A percentile compares a stretch with the other conserved stretches of the same genome.
Evolutionary conservation across 495 filamentous ascomycete genomes (phyloP).

Genomic region (Friedmanniomyces simplex): DNA sequence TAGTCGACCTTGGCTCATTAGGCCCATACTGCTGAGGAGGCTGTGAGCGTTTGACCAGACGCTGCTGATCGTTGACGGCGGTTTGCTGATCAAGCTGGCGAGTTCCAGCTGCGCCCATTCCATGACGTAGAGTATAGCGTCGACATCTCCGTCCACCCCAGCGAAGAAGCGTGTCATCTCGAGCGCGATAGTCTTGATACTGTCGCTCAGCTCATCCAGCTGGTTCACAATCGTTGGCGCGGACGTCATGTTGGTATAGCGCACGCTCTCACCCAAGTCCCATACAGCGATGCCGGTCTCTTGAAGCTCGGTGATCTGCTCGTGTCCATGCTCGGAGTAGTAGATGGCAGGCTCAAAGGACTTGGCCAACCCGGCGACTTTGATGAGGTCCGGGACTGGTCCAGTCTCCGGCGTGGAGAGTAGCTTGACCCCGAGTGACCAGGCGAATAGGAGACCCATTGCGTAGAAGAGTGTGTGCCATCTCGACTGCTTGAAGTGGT

Average conservation of each 20-base stretch:
- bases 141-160: conserved; percentile 83
- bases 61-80: conserved; percentile 49
- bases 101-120: conserved; percentile 87
- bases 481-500: conserved; percentile 53
- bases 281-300: conserved; percentile 84
- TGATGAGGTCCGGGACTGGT: conserved; percentile 77
- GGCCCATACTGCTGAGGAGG: conserved; percentile 44
- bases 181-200: conserved; percentile 65
- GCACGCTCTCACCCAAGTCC: conserved; percentile 81
- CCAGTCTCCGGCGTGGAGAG: conserved; percentile 54
- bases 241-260: conserved; percentile 79
- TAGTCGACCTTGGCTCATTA: conserved; percentile 13
- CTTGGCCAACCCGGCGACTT: conserved; percentile 75
- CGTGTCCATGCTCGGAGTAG: conserved; percentile 78
- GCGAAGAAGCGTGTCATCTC: conserved; percentile 84
- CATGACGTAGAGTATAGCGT: conserved; percentile 85
- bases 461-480: conserved; percentile 48
- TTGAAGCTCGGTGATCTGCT: conserved; percentile 74
- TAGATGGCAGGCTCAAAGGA: conserved; percentile 86
- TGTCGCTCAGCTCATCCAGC: conserved; percentile 72
- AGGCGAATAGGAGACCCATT: conserved; percentile 46
- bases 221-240: conserved; percentile 74
- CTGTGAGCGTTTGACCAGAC: conserved; percentile 72
- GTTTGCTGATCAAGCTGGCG: conserved; percentile 39
- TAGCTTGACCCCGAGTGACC: conserved; percentile 47